Evolutionary conservation across 129 eudicot species (phyloP), one percentile per base, ranked within the genome.

Genomic region (Flaveria ramosissima): DNA sequence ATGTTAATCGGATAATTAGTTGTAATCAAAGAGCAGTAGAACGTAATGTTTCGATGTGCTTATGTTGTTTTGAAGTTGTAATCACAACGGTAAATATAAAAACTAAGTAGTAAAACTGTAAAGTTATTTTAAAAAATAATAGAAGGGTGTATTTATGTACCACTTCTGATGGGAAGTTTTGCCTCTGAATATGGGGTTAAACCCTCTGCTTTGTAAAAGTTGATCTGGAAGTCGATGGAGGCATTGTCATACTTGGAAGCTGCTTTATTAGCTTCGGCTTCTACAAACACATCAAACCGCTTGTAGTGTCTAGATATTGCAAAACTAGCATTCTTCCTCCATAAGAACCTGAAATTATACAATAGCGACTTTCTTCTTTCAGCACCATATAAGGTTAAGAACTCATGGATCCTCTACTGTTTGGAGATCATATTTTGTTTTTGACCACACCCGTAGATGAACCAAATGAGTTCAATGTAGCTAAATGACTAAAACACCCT

Each of bases 181-280:
- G 80, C 85, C 48, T 16, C 77, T 14, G 96, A 86, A 83, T 88
- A 92, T 46, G 98, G 95, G 56, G 94, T 90, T 70, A 93, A 85
- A 51, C 98, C 98, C 84, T 93, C 98, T 63, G 71, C 82, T 68
- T 71, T 86, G 71, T 93, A 92, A 51, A 92, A 92, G 4, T 88
- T 86, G 65, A 85, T 74, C 78, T 92, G 95, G 80, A 89, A 90
- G 78, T 90, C 96, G 39, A 92, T 92, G 68, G 98, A 90, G 55
- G 87, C 83, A 45, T 92, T 90, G 67, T 86, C 92, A 84, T 84
- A 92, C 78, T 92, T 92, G 6, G 79, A 88, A 68, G 96, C 96
- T 73, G 75, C 94, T 71, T 92, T 92, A 73, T 92, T 92, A 73
- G 98, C 98, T 75, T 88, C 95, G 16, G 96, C 98, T 82, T 92